These are phyloP conservation scores for Rutidosis leptorrhynchoides DNA, from an alignment of 129 eudicot genomes.

Conservation along the genomic window DNA sequence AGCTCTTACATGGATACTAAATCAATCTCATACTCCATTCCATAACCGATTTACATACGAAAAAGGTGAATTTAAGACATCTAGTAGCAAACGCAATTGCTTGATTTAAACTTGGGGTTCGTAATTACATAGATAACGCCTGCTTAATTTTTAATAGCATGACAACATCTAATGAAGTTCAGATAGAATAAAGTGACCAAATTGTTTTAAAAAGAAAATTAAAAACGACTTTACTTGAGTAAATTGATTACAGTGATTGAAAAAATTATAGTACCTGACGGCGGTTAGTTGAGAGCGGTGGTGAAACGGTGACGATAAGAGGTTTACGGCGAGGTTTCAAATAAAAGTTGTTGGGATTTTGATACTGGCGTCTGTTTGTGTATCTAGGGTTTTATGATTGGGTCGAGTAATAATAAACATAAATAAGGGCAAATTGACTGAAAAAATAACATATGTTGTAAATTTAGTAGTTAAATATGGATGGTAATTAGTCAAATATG, in stretches of 20 bases:
- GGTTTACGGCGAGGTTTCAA: constrained; percentile 25
- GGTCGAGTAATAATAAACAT: not conserved
- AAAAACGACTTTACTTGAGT: not conserved
- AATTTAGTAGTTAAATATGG: no score
- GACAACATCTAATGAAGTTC: no score
- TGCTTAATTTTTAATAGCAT: no score
- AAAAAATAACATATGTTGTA: no score
- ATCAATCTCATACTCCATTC: constrained; percentile 1
- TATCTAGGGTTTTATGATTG: not conserved
- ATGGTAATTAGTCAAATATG: no score
- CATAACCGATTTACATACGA: not conserved
- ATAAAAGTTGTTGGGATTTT: constrained; percentile 8
- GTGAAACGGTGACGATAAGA: constrained; percentile 16
- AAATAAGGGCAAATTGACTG: no score
- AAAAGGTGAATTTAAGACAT: not conserved
- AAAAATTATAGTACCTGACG: constrained; percentile 15
- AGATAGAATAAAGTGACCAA: no score
- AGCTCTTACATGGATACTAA: not conserved
- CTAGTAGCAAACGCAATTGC: not conserved
- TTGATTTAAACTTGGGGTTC: constrained; percentile 14
- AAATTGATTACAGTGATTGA: not conserved
- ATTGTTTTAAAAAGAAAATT: no score
- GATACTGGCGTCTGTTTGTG: not conserved
- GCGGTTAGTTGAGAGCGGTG: constrained; percentile 6
- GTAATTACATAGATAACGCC: constrained; percentile 1